Conservation (phyloP, 345 rosid species). For the Linum usitatissimum region DNA sequence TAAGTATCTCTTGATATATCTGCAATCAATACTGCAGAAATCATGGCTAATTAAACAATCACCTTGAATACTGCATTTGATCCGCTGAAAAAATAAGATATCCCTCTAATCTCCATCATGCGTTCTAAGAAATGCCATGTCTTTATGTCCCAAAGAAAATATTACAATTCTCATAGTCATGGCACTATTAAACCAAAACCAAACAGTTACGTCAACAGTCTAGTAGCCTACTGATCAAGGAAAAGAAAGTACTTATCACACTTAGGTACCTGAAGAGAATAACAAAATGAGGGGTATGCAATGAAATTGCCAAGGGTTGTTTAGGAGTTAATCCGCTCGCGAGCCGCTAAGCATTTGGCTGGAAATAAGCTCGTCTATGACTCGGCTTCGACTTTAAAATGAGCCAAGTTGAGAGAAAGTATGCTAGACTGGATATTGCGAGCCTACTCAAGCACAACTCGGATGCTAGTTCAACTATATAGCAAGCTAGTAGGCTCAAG, state of each 20-base stretch:
- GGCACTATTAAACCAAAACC: background rate
- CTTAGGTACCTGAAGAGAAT: background rate
- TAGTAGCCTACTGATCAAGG: background rate
- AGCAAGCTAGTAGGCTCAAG: no score
- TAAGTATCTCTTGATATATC: background rate
- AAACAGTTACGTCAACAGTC: background rate
- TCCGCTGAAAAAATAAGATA: background rate
- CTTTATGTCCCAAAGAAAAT: background rate
- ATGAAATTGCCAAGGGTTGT: no score
- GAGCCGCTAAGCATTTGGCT: no score
- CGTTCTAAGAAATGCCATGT: background rate
- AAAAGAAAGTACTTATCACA: background rate
- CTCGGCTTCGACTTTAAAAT: no score
- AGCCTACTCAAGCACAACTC: no score
- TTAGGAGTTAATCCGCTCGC: no score
- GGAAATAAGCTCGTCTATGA: no score
- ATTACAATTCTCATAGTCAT: background rate
- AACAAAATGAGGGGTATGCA: background rate
- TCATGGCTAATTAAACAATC: no score
- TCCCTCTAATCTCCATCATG: background rate
- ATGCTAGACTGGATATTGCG: no score
- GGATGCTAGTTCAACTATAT: no score
- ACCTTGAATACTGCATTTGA: background rate
- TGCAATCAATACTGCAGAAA: background rate
- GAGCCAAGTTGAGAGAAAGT: no score